Percentiles rank a stretch among this genome's conserved stretches.
These are phyloP conservation scores for Penicillium odoratum DNA, from an alignment of 495 filamentous ascomycete genomes.

Conservation along the genomic window DNA sequence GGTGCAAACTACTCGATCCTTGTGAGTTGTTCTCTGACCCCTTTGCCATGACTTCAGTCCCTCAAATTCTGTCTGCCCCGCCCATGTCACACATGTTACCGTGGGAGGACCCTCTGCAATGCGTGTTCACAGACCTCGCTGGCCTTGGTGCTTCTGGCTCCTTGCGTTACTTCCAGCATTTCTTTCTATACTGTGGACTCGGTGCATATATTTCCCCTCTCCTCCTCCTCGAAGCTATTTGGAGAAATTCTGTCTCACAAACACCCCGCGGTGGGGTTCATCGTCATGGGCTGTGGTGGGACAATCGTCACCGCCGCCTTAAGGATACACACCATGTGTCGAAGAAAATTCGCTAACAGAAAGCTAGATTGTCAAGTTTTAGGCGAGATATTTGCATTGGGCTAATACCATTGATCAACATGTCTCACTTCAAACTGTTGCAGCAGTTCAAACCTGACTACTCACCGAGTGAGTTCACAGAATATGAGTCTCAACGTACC, in stretches of 20 bases:
- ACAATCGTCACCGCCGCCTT: neutral
- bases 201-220: constrained; percentile 16
- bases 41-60: neutral
- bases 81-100: constrained; percentile 20
- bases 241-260: neutral
- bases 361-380: constrained; percentile 22
- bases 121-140: constrained; percentile 11
- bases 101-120: constrained; percentile 5
- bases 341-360: constrained; percentile 15
- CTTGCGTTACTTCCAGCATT: constrained; percentile 3
- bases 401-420: constrained; percentile 32
- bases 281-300: neutral
- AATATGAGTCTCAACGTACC: constrained; percentile 83
- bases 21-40: constrained; percentile 31
- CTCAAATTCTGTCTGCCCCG: constrained; percentile 21
- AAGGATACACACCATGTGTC: neutral
- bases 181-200: constrained; percentile 8
- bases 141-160: constrained; percentile 1
- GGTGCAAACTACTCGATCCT: constrained; percentile 29
- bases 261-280: constrained; percentile 2
- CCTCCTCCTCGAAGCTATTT: neutral
- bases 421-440: constrained; percentile 74
- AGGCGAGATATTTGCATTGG: constrained; percentile 26
- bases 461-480: constrained; percentile 77
- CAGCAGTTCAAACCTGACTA: constrained; percentile 88